Evolutionary conservation across 768 basidiomycete genomes (phyloP), one percentile per base, ranked within the genome.

Genomic region (Pulveroboletus sp.): DNA sequence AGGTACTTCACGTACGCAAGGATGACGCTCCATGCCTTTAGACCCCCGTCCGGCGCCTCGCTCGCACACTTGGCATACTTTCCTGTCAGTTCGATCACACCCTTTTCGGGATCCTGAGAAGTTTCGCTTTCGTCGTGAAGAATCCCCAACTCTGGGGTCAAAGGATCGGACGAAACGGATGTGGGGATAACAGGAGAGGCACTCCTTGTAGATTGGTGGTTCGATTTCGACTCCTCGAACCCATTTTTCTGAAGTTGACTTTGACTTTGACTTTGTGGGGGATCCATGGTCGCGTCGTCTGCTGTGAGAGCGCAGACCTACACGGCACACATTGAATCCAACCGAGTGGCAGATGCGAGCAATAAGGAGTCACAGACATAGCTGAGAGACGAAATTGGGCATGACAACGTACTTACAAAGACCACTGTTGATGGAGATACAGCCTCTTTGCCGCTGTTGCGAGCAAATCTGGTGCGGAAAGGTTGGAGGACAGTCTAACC

Each of bases 11-110:
- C 67, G 41, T 10, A 68, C 67, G 37, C 63, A 46, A 68, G 8
- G 6, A 69, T 50, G 26, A 69, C 65, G 1, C 57, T 58, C 67
- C 66, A 69, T 2, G 65, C 65, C 27, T 64, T 67, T 24, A 63
- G n/a, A 9, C 65, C 65, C 3, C 65, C 65, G 45, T 67, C 65
- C n/a, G 65, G 65, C 13, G 65, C 37, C 6, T 55, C 67, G 26
- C 53, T 56, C 2, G 47, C 52, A 40, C 63, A 55, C 37, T 55
- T 59, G 39, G 36, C 53, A 24, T 57, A 60, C 35, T 56, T 65
- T 8, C 43, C 54, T 0, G 49, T 34, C 10, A 47, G 35, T 17
- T 48, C 19, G 1, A 20, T 26, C n/a, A 7, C 4, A 16, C 14
- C 26, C 5, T 58, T 53, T 40, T 58, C 63, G 27, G 37, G 36